A percentile compares a stretch with the other conserved stretches of the same genome.
phyloP scores from a whole-genome alignment of 257 asterid species.

The Eucommia ulmoides region DNA sequence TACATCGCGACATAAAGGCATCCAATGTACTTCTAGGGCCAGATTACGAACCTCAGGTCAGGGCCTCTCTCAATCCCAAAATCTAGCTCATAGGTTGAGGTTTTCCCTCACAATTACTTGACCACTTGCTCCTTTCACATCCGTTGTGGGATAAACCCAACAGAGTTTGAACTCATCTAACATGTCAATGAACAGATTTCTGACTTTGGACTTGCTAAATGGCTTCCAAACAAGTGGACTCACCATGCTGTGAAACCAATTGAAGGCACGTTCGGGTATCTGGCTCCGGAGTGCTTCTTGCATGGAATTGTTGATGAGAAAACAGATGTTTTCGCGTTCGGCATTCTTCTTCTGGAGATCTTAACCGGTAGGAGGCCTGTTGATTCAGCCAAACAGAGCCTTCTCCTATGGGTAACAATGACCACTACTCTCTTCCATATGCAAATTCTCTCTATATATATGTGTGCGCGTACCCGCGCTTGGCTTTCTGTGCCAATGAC shows the following conservation, averaged over 20 bases:
- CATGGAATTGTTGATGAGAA: constrained; percentile 88
- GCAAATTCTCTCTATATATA: no score
- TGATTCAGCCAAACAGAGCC: constrained; percentile 38
- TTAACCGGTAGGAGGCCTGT: constrained; percentile 71
- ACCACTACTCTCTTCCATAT: no score
- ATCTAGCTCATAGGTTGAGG: no score
- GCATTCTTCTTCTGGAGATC: constrained; percentile 75
- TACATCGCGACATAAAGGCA: constrained; percentile 88
- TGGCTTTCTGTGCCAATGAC: no score
- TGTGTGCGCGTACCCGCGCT: no score
- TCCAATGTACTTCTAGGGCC: constrained; percentile 76
- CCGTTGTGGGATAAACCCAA: no score
- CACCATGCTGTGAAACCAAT: constrained; percentile 70
- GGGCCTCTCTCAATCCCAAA: background rate
- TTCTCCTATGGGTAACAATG: constrained; percentile 60
- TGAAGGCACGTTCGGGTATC: constrained; percentile 83
- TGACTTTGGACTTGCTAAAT: constrained; percentile 82
- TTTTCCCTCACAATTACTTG: no score
- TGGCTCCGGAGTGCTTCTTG: constrained; percentile 85
- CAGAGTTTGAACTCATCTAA: no score
- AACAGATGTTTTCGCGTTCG: constrained; percentile 72
- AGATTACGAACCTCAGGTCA: constrained; percentile 68
- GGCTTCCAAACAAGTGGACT: constrained; percentile 82
- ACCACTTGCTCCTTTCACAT: no score
- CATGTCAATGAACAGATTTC: constrained; percentile 43